Conservation (phyloP, 2,329 filamentous ascomycete species). For the Endoconidiophora polonica region DNA sequence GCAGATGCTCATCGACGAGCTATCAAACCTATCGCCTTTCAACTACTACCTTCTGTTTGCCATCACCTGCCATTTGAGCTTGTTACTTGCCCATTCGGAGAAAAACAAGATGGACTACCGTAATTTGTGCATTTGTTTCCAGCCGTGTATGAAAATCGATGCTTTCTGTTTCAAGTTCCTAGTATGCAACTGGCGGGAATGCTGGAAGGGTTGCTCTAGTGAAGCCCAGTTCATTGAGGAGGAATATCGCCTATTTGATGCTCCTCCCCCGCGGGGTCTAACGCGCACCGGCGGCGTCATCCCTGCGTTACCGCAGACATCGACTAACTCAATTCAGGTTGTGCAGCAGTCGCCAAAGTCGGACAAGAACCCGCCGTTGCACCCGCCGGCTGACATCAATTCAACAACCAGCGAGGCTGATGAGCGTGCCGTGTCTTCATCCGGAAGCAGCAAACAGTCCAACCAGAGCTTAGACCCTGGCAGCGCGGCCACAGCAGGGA, state of each 20-base stretch:
- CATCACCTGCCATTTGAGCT: constrained; percentile 87
- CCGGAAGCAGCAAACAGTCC: constrained; percentile 44
- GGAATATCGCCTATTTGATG: constrained; percentile 45
- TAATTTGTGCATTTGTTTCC: constrained; percentile 92
- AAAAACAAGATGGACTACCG: constrained; percentile 98
- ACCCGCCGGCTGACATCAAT: constrained; percentile 5
- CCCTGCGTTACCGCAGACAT: constrained; percentile 16
- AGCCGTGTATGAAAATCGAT: constrained; percentile 93
- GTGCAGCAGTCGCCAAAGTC: constrained; percentile 9
- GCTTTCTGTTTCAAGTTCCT: constrained; percentile 89
- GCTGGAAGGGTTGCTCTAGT: constrained; percentile 91
- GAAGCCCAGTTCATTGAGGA: constrained; percentile 64
- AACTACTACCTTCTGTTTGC: constrained; percentile 97
- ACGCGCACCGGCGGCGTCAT: constrained; percentile 14
- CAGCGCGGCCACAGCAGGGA: constrained; percentile 16
- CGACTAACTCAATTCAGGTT: constrained; percentile 11
- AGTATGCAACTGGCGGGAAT: constrained; percentile 88
- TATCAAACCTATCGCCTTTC: constrained; percentile 87
- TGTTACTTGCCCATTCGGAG: constrained; percentile 77
- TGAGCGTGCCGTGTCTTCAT: constrained; percentile 32
- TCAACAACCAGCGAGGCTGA: constrained; percentile 4
- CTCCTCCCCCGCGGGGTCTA: constrained; percentile 36
- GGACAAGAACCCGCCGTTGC: constrained; percentile 5
- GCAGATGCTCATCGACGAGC: constrained; percentile 72
- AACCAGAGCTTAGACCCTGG: constrained; percentile 15